Conservation (phyloP, 2,329 filamentous ascomycete genomes). For the Xylariales sp. region DNA sequence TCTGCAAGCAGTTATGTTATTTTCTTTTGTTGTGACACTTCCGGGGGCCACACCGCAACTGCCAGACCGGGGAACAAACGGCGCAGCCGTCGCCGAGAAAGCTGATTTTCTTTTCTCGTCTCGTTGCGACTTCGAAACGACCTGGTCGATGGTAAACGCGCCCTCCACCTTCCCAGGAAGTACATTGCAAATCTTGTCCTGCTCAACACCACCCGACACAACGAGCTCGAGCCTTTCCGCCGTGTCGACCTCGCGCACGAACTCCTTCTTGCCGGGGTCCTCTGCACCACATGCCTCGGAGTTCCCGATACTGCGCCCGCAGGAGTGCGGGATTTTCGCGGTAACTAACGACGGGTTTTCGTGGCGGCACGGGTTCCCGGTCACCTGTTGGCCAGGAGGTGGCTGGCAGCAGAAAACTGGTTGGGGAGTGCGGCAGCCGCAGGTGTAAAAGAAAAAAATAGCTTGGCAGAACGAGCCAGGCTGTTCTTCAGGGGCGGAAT, state of each 20-base stretch:
- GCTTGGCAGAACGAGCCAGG: slow-evolving; percentile 35
- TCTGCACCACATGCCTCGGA: slow-evolving; percentile 13
- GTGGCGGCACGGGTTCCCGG: slow-evolving; percentile 31
- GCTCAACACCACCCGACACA: slow-evolving; percentile 23
- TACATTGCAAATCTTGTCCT: slow-evolving; percentile 11
- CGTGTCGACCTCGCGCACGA: slow-evolving; percentile 29
- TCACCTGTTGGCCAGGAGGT: not conserved
- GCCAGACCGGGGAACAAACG: slow-evolving; percentile 3
- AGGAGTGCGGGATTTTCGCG: slow-evolving; percentile 23
- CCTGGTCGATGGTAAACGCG: slow-evolving; percentile 2
- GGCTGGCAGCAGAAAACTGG: slow-evolving; percentile 33
- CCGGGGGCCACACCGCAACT: too few species aligned
- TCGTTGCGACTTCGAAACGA: not conserved
- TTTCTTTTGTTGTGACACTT: not conserved
- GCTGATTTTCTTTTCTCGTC: not conserved
- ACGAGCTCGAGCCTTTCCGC: slow-evolving; percentile 33
- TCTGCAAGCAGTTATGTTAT: not conserved
- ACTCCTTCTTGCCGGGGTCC: slow-evolving; percentile 23
- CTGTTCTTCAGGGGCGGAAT: too few species aligned
- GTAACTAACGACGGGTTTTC: slow-evolving; percentile 16
- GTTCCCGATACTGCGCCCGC: not conserved
- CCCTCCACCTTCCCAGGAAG: slow-evolving; percentile 23
- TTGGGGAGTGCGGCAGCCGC: slow-evolving; percentile 39
- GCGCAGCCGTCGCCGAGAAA: slow-evolving; percentile 9
- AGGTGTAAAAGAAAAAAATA: slow-evolving; percentile 40